A percentile compares a stretch with the other conserved stretches of the same genome.
Evolutionary conservation across 768 basidiomycete species (phyloP).

Genomic region (Kwoniella bestiolae): DNA sequence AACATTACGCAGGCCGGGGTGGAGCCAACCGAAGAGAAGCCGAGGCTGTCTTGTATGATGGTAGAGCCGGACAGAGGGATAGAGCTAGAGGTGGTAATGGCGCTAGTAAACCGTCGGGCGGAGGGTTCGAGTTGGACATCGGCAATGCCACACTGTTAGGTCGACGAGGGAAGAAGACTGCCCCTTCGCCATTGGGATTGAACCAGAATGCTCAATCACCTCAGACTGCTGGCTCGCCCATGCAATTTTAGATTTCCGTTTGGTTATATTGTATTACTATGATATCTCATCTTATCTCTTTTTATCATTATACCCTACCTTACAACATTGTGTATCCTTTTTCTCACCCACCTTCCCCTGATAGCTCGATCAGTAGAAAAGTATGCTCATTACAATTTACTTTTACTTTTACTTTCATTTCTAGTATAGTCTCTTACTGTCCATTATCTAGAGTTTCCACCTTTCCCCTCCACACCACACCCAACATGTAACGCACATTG

Average conservation of each 20-base stretch:
- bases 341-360: too few relatives aligned
- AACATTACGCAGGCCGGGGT: constrained; percentile 60
- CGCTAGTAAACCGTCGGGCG: constrained; percentile 21
- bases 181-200: constrained; percentile 47
- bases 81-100: constrained; percentile 58
- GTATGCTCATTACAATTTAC: too few relatives aligned
- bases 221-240: constrained; percentile 42
- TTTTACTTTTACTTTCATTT: too few relatives aligned
- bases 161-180: constrained; percentile 56
- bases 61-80: constrained; percentile 74
- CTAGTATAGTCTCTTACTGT: too few relatives aligned
- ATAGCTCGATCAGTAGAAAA: too few relatives aligned
- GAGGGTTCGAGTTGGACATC: constrained; percentile 80
- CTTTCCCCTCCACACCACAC: too few relatives aligned
- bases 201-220: constrained; percentile 23
- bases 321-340: too few relatives aligned
- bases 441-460: too few relatives aligned
- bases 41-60: constrained; percentile 64
- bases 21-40: constrained; percentile 60
- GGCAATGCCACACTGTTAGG: constrained; percentile 85
- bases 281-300: neutral
- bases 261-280: neutral
- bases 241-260: constrained; percentile 26
- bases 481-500: too few relatives aligned
- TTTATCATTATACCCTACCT: neutral